phyloP scores from a whole-genome alignment of 2,329 filamentous ascomycete genomes.

The Cucurbitaria berberidis region DNA sequence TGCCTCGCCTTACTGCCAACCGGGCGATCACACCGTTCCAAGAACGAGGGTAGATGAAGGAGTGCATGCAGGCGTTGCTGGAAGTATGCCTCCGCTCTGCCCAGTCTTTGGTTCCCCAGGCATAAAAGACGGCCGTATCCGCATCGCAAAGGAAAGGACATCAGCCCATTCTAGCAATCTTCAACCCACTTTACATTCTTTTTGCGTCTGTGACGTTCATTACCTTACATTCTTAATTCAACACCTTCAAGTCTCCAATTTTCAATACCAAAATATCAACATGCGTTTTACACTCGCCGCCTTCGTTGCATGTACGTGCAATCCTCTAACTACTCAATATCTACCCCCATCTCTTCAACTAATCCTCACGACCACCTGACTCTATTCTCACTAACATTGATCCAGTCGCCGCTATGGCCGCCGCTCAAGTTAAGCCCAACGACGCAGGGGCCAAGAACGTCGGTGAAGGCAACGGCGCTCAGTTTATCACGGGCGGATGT shows the following conservation, averaged over 20 bases:
- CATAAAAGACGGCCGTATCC: constrained; percentile 9
- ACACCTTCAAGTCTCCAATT: not conserved
- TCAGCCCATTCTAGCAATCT: constrained; percentile 7
- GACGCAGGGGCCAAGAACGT: constrained; percentile 35
- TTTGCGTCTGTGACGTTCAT: constrained; percentile 42
- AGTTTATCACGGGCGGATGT: constrained; percentile 43
- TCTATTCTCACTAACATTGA: not conserved
- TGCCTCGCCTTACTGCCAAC: not conserved
- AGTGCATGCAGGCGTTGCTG: not conserved
- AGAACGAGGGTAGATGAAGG: constrained; percentile 16
- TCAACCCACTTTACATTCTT: constrained; percentile 12
- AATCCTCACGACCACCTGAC: not conserved
- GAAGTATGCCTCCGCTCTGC: not conserved
- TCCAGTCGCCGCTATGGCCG: constrained; percentile 21
- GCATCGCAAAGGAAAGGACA: not conserved
- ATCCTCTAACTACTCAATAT: constrained; percentile 8
- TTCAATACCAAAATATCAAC: constrained; percentile 6
- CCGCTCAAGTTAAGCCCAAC: constrained; percentile 35
- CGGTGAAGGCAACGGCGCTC: constrained; percentile 31
- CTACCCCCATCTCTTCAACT: not conserved
- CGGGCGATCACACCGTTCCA: constrained; percentile 21
- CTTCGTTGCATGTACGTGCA: constrained; percentile 15
- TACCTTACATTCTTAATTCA: constrained; percentile 14
- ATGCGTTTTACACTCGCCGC: constrained; percentile 29
- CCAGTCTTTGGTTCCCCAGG: not conserved